Percentiles rank a stretch among this genome's conserved stretches.
Evolutionary conservation across 106 monocot genomes (phyloP).

Genomic region (Acorus gramineus): DNA sequence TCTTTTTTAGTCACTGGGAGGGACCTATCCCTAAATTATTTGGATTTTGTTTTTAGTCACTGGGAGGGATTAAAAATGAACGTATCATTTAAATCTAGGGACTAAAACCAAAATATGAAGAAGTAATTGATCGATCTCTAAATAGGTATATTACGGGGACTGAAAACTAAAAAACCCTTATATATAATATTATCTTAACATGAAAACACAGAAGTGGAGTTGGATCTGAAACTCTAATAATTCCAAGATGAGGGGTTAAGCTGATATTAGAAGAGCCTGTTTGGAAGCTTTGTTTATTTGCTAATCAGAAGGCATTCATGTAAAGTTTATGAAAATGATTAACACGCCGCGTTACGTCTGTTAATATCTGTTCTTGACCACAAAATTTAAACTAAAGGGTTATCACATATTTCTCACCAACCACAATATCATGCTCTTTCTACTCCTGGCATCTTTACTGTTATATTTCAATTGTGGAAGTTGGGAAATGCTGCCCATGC

Average conservation of each 20-base stretch:
- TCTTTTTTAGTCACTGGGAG: too few relatives aligned
- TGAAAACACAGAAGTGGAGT: too few relatives aligned
- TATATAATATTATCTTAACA: too few relatives aligned
- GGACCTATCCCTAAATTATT: too few relatives aligned
- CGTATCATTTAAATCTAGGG: too few relatives aligned
- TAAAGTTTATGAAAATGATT: slow-evolving; percentile 21
- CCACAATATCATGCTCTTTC: slow-evolving; percentile 40
- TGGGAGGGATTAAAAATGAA: too few relatives aligned
- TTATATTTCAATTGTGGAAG: slow-evolving; percentile 15
- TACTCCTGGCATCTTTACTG: slow-evolving; percentile 34
- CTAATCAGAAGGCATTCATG: slow-evolving; percentile 12
- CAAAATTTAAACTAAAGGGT: slow-evolving; percentile 6
- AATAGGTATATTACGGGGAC: too few relatives aligned
- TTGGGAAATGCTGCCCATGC: slow-evolving; percentile 24
- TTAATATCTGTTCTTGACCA: background rate
- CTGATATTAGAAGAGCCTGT: background rate
- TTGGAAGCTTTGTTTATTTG: background rate
- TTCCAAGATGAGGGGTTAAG: background rate
- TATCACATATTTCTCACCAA: slow-evolving; percentile 23
- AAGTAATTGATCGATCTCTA: too few relatives aligned
- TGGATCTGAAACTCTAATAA: background rate
- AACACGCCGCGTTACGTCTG: background rate
- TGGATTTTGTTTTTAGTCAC: too few relatives aligned
- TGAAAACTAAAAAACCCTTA: too few relatives aligned
- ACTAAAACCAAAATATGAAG: too few relatives aligned